A percentile compares a stretch with the other conserved stretches of the same genome.
Conservation (phyloP, 306 rosid genomes). For the Echinosophora koreensis region DNA sequence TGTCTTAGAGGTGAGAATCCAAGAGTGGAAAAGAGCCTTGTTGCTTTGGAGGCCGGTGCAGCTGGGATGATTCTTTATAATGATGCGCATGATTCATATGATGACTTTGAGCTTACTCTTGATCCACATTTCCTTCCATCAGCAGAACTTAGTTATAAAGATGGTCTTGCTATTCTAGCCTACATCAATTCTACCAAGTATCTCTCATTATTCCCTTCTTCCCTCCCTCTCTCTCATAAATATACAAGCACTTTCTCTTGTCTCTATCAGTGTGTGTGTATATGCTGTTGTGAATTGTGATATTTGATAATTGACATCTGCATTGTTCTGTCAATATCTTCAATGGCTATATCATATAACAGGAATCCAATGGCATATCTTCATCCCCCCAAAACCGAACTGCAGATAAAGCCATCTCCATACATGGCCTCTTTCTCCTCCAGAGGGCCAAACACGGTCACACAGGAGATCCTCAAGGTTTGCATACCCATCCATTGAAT, state of each 20-base stretch:
- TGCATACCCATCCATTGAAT: not conserved
- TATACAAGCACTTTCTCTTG: not conserved
- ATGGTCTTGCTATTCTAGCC: slow-evolving; percentile 54
- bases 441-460: slow-evolving; percentile 64
- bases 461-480: slow-evolving; percentile 71
- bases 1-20: slow-evolving; percentile 58
- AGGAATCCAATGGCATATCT: slow-evolving; percentile 72
- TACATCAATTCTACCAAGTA: slow-evolving; percentile 71
- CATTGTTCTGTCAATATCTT: not conserved
- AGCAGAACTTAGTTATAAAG: slow-evolving; percentile 58
- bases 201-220: not conserved
- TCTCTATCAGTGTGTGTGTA: not conserved
- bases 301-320: not conserved
- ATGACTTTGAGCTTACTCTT: slow-evolving; percentile 41
- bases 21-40: slow-evolving; percentile 63
- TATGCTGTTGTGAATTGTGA: not conserved
- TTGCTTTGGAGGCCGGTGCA: slow-evolving; percentile 68
- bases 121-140: slow-evolving; percentile 73
- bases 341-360: not conserved
- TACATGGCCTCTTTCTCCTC: slow-evolving; percentile 80
- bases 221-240: not conserved
- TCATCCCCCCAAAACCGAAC: slow-evolving; percentile 49
- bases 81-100: slow-evolving; percentile 18
- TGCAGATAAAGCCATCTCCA: slow-evolving; percentile 67
- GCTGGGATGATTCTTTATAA: slow-evolving; percentile 85